phyloP scores from a whole-genome alignment of 176 grass and related monocot genomes.

The Triticum monococcum region DNA sequence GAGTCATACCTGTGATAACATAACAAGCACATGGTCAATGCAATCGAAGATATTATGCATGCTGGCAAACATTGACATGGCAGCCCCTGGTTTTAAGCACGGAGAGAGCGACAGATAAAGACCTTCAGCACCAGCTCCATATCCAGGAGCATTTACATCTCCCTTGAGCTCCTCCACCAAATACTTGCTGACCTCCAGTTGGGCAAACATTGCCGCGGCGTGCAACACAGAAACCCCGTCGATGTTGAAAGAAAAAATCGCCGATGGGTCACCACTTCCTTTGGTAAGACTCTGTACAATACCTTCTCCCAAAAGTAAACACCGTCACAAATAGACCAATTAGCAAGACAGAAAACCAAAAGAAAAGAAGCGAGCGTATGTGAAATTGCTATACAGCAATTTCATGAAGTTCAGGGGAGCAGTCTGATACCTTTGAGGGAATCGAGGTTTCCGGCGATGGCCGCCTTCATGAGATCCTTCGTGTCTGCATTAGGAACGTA shows the following conservation, averaged over 20 bases:
- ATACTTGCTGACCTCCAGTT: slow-evolving; percentile 29
- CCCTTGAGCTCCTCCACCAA: slow-evolving; percentile 28
- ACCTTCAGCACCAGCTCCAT: neutral
- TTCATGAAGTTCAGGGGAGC: no score
- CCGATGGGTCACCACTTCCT: neutral
- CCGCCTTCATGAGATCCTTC: neutral
- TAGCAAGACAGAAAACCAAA: neutral
- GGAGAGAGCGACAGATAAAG: neutral
- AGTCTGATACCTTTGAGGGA: slow-evolving; percentile 19
- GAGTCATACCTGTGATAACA: neutral
- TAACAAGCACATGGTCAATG: neutral
- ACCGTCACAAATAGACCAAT: neutral
- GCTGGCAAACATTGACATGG: neutral
- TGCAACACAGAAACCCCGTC: neutral
- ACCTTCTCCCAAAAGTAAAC: neutral
- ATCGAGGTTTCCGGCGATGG: neutral
- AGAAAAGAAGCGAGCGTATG: neutral
- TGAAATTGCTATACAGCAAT: neutral
- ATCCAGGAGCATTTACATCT: neutral
- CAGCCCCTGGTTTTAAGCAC: no score
- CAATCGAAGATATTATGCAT: neutral
- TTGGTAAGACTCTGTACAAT: neutral
- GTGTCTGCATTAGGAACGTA: neutral
- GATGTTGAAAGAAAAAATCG: neutral
- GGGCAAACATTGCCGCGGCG: neutral